Base-by-base conservation (phyloP, 2,329 filamentous ascomycete genomes). In the Diplodia mutila region DNA sequence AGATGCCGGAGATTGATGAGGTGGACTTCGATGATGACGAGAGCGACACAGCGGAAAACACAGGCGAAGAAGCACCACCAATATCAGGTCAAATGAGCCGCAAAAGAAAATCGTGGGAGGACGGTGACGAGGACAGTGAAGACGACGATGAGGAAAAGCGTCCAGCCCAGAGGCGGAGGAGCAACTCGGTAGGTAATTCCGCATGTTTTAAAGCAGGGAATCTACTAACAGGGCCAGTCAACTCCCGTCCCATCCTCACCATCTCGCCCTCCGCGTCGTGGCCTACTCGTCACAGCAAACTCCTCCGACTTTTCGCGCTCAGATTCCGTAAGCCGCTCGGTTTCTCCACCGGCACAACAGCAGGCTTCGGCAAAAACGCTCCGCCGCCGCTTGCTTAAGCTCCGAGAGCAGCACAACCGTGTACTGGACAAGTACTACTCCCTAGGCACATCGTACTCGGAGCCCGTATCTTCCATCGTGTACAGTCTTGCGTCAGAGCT, bases 401-500 rank as follows among this genome's bases (percentile, higher is more conserved):
- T 97, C 72, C 89, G 92, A 66, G 85, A 87, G 69, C 90, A 94
- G 73, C 90, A 97, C 71, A 92, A 97, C 78, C 79, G 81, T 0
- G 84, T 94, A 0, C 83, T 98, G 46, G 88, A 91, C 61, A 86
- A 88, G 70, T 98, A 99, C 80, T 97, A 98, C 80, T 86, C 89
- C 32, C 86, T 92, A 34, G 95, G 95, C 49, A 90, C 92, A 2
- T 97, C 93, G 1, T 97, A 97, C 76, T 94, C 94, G 0, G 95
- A 99, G 76, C 95, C 95, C 0, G 92, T 98, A 66, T 95, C 94
- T 0, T 97, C 94, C 0, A 90, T 98, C 81, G 87, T 97, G 75
- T 99, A 98, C 79, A 96, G 93, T 0, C 85, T 99, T 16, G 95
- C 94, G 1, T 97, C 94, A 1, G 95, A 98, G 75, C 87, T 99